Evolutionary conservation across 2,329 filamentous ascomycete species (phyloP), one percentile per base, ranked within the genome.

Genomic region (Fusarium burgessii): DNA sequence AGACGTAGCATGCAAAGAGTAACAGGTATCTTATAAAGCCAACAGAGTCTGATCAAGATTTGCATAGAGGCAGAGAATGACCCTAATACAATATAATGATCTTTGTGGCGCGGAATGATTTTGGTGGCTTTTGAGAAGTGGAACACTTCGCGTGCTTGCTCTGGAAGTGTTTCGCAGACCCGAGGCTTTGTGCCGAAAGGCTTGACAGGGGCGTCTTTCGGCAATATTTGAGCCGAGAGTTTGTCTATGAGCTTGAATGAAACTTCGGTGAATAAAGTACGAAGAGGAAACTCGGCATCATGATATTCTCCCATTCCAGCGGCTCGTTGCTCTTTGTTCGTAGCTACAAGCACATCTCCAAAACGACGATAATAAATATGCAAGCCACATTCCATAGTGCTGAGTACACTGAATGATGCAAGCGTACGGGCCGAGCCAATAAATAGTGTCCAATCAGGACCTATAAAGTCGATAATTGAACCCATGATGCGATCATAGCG

Each of bases 31-130:
- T 5, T 6, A 6, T 18, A 25, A 1, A 40, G 2, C 17, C 17
- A 52, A 2, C 9, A 41, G 10, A 7, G 41, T 2, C 32, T 20
- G 14, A 58, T 15, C 3, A 32, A 12, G 7, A 13, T 13, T 6
- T 58, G 11, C 32, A n/a, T n/a, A 15, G 23, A 58, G 6, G 13
- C 1, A 5, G 33, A 20, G 3, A 41, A 41, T 1, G 27, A 58
- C 6, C 10, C n/a, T 2, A 58, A 3, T 3, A 32, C 2, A 8
- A 11, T 52, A 0, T 13, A 7, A 33, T n/a, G 14, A 0, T 33
- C 5, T 9, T 7, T 38, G 9, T 17, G 35, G 6, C 27, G 23
- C 9, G 3, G 7, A 12, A 15, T 51, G 45, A 14, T 23, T n/a
- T 6, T 50, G 10, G 38, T 5, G 8, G 4, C n/a, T 14, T 20